Percentiles rank a stretch among this genome's conserved stretches.
These are phyloP conservation scores for Strobilomyces echinocephalus DNA, from an alignment of 768 basidiomycete genomes.

Conservation along the genomic window DNA sequence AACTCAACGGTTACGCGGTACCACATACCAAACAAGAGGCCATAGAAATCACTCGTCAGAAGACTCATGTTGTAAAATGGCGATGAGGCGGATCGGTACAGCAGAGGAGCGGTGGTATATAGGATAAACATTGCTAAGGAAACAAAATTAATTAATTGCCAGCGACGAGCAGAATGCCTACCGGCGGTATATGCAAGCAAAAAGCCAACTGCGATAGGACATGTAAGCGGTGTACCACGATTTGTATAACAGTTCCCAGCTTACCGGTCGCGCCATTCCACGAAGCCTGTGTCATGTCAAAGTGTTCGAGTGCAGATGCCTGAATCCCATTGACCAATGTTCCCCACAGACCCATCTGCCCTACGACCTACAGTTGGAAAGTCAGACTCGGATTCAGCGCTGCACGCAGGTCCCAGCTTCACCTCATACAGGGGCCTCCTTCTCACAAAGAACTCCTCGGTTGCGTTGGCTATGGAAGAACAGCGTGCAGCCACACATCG, in stretches of 20 bases:
- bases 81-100: conserved; percentile 83
- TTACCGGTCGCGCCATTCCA: conserved; percentile 73
- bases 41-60: conserved; percentile 86
- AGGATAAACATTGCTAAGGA: conserved; percentile 70
- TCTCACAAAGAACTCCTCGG: conserved; percentile 84
- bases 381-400: not conserved
- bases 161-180: conserved; percentile 9
- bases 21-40: conserved; percentile 61
- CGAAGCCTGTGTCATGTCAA: conserved; percentile 54
- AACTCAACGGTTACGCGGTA: not conserved
- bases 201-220: conserved; percentile 40
- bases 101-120: conserved; percentile 79
- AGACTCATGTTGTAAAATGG: conserved; percentile 82
- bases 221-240: not conserved
- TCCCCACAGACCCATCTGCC: conserved; percentile 84
- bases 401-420: not conserved
- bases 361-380: conserved; percentile 52
- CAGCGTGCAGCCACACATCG: not conserved
- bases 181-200: conserved; percentile 47
- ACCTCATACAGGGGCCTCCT: conserved; percentile 76
- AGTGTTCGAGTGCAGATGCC: conserved; percentile 69
- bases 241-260: conserved; percentile 35
- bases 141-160: conserved; percentile 1
- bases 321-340: conserved; percentile 76
- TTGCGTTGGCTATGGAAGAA: conserved; percentile 63